Evolutionary conservation across 352 stramenopile species (phyloP), one percentile per base, ranked within the genome.

Genomic region (Pilasporangium apinafurcum): DNA sequence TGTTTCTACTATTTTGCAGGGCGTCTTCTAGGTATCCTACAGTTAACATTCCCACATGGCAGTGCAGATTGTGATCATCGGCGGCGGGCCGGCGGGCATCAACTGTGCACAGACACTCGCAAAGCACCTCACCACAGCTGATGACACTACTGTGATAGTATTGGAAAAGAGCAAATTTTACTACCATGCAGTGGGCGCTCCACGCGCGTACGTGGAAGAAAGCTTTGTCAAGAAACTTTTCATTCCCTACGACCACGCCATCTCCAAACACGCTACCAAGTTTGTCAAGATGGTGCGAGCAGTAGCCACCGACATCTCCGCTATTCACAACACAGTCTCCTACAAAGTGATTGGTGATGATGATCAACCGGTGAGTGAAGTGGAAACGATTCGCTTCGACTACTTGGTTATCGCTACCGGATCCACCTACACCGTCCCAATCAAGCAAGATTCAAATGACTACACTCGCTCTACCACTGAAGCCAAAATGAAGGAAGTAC

Each of bases 61-160:
- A n/a, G n/a, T n/a, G n/a, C n/a, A n/a, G n/a, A 53, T 84, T 8
- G 63, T 84, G 16, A 79, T 86, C 42, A 54, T 86, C 34, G 74
- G 74, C 32, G 73, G 59, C 21, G 75, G 75, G 2, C 49, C 68
- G n/a, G 75, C 65, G 1, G 75, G 75, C 16, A 56, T 84, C 33
- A 67, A 59, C 28, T 57, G 60, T n/a, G 43, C 41, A 9, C 65
- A 80, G 34, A 38, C 62, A 2, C 55, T 86, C 10, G 67, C 62
- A 8, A 53, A 53, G 43, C 50, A 51, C 14, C 57, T 88, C 20
- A 62, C 34, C 0, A 30, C 60, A 5, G 14, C 20, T 0, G 69
- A 86, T 36, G 41, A 72, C 17, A 62, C 53, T 9, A 51, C 82
- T 13, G 61, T 88, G 46, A 39, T 84, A 14, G 44, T 84, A 28